Percentiles rank a stretch among this genome's conserved stretches.
phyloP scores from a whole-genome alignment of 495 filamentous ascomycete species.

The Xylaria bambusicola region DNA sequence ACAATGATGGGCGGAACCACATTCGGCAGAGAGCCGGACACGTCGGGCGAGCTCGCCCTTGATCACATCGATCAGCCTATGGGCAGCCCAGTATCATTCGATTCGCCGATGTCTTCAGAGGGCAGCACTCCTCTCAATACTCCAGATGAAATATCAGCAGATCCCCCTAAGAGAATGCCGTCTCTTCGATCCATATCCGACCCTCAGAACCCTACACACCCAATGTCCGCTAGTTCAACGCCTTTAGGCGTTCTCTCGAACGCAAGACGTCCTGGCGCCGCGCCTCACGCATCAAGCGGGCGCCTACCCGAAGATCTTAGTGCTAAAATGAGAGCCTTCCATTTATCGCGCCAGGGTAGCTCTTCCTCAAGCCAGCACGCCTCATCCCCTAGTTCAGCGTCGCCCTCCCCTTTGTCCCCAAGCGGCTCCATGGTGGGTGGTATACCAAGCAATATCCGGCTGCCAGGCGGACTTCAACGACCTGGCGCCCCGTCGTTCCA shows the following conservation, averaged over 20 bases:
- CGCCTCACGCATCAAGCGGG: slow-evolving; percentile 57
- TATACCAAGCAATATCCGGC: slow-evolving; percentile 39
- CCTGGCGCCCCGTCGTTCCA: slow-evolving; percentile 46
- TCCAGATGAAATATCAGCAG: slow-evolving; percentile 37
- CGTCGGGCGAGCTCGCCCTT: slow-evolving; percentile 39
- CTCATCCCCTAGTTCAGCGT: slow-evolving; percentile 44
- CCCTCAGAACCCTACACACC: slow-evolving; percentile 44
- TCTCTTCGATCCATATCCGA: slow-evolving; percentile 60
- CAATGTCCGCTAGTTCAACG: slow-evolving; percentile 73
- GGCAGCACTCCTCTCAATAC: slow-evolving; percentile 49
- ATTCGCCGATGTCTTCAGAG: slow-evolving; percentile 47
- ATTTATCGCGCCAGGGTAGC: slow-evolving; percentile 47
- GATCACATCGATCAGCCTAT: slow-evolving; percentile 30
- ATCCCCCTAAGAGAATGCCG: slow-evolving; percentile 48
- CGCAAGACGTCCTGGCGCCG: slow-evolving; percentile 64
- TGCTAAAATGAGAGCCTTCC: slow-evolving; percentile 78
- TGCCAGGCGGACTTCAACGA: slow-evolving; percentile 44
- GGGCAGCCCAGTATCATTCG: slow-evolving; percentile 41
- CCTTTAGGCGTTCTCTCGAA: slow-evolving; percentile 81
- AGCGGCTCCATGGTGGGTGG: slow-evolving; percentile 45
- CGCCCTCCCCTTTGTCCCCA: slow-evolving; percentile 57
- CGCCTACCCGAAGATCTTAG: slow-evolving; percentile 75
- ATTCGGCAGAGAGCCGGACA: slow-evolving; percentile 35
- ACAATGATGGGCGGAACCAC: slow-evolving; percentile 37
- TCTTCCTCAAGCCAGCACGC: slow-evolving; percentile 23